Base-by-base conservation (phyloP, 805 yeast genomes). In the Lipomyces sp. region DNA sequence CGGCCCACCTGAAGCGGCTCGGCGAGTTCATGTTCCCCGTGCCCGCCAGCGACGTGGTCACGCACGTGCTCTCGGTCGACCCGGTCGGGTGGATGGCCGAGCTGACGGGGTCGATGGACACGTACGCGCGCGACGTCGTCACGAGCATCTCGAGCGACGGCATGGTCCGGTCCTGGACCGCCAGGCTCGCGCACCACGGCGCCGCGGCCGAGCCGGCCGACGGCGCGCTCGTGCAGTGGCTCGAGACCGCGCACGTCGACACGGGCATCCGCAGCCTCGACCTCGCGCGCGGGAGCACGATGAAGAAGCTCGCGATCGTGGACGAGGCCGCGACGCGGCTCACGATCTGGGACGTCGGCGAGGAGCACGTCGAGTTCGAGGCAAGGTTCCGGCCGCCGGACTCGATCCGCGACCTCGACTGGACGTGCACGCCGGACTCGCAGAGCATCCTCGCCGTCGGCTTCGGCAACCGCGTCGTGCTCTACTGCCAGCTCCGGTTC, bases 361-460 rank as follows among this genome's bases (percentile, higher is more conserved):
- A 82, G 28, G 79, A 82, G 3, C 80, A 85, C 1, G 67, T 86
- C 78, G 63, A 61, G 28, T 51, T 32, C 59, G 73, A 73, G 42
- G 75, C 72, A 49, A 45, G 49, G 1, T 75, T 73, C 55, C 65
- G 65, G 0, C 75, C 66, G 10, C 48, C 55, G 14, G 57, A 54
- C 6, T 35, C 50, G 3, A 80, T 89, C 6, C 67, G 74, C 22
- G 96, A 89, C 65, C 71, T 90, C 24, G 97, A 90, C 68, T 90
- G 97, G 97, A 85, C 95, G 0, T 77, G 83, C 46, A 81, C 83
- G 1, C 73, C 72, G 11, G 75, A 71, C 50, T 78, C 80, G 32
- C 86, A 82, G 62, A 84, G 89, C 37, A 79, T 90, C 4, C 70
- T 90, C 28, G 84, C 95, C 0, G 81, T 89, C 34, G 96, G 96